Percentiles rank a stretch among this genome's conserved stretches.
phyloP scores from a whole-genome alignment of 306 rosid species.

The Leucaena leucocephala region DNA sequence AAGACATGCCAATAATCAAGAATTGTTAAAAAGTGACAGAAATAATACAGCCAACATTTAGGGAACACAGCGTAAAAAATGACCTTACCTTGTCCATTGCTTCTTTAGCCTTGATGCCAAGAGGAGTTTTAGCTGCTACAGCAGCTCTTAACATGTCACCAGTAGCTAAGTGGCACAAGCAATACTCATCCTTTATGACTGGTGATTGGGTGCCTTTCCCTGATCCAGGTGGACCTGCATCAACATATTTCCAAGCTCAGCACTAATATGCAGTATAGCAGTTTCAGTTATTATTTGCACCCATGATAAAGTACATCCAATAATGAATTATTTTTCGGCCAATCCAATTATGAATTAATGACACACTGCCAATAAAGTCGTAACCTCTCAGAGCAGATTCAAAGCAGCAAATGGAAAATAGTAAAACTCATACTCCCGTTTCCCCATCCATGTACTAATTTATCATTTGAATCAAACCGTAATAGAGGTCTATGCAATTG shows the following conservation, averaged over 20 bases:
- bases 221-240: slow-evolving; percentile 84
- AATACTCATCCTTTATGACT: slow-evolving; percentile 71
- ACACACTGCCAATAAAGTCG: not conserved
- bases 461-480: not conserved
- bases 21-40: not conserved
- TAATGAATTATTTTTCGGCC: not conserved
- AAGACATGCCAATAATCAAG: slow-evolving; percentile 33
- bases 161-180: slow-evolving; percentile 82
- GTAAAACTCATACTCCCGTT: not conserved
- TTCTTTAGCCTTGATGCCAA: slow-evolving; percentile 77
- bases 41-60: not conserved
- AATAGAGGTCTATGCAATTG: not conserved
- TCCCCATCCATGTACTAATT: not conserved
- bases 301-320: not conserved
- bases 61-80: slow-evolving; percentile 4
- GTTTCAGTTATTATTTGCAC: not conserved
- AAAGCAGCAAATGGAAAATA: not conserved
- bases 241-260: slow-evolving; percentile 30
- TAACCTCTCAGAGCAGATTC: not conserved
- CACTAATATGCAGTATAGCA: not conserved
- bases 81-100: slow-evolving; percentile 69
- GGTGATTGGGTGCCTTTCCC: slow-evolving; percentile 86
- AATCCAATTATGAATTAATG: not conserved
- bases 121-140: slow-evolving; percentile 74
- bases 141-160: slow-evolving; percentile 84